Evolutionary conservation across 1,284 basidiomycete genomes (phyloP), one percentile per base, ranked within the genome.

Genomic region (Pseudozyma flocculosa): DNA sequence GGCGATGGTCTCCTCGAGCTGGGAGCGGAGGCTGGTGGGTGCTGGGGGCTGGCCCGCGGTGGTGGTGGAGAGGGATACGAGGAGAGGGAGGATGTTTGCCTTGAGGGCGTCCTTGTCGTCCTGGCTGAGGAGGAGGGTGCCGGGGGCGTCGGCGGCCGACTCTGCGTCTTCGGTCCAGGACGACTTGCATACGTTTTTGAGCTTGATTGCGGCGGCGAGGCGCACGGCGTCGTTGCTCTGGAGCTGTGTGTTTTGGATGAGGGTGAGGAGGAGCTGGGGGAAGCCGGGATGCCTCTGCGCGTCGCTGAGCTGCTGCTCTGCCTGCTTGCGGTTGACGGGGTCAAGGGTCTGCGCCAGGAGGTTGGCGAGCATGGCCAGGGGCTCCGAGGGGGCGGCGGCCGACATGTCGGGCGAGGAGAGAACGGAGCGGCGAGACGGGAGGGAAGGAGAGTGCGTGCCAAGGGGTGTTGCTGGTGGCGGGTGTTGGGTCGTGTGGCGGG

Each of bases 61-160:
- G 19, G 44, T 49, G 15, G 59, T 55, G n/a, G 61, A 55, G 38
- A 94, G 82, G 24, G 85, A 79, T 50, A 92, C 85, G 86, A 94
- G 90, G 22, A 90, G 86, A 4, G 88, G 86, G 2, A 93, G 85
- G 47, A 93, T 83, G 67, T 86, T 83, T 7, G 82, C 79, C 61
- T 88, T 85, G 46, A 93, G 80, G 1, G 83, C 76, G 5, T 79
- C 79, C 74, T 90, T 88, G 82, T 92, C 88, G 44, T 46, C 45
- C 15, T 54, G 52, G 30, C 37, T 26, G n/a, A 63, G 47, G 19
- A 55, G 38, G 3, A 43, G 38, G 4, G 44, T 24, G 38, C 64
- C 34, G 39, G 48, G 36, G 2, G 40, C n/a, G 10, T 51, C 39
- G 1, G 45, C 49, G 29, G 74, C 65, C 2, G 52, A 49, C 22